Conservation (phyloP, 148 eudicot genomes). For the Chenopodium formosanum region DNA sequence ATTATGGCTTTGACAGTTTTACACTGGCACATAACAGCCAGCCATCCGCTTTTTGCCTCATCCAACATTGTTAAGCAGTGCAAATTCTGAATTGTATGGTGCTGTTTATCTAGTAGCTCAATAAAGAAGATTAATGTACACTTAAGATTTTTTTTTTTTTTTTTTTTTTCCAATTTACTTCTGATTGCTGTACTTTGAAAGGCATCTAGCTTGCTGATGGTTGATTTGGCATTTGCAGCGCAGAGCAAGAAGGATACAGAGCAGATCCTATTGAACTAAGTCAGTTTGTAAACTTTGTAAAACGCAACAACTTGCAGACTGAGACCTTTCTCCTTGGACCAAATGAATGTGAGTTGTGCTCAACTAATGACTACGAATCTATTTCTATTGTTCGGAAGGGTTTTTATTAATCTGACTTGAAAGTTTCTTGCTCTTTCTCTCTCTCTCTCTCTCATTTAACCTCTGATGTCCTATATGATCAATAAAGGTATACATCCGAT, state of each 20-base stretch:
- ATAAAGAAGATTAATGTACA: background rate
- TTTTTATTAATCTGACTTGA: background rate
- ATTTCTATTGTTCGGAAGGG: background rate
- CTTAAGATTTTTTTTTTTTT: too few species aligned
- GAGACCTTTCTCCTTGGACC: constrained; percentile 75
- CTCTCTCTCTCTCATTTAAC: background rate
- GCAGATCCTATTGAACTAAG: constrained; percentile 70
- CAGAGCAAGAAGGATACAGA: constrained; percentile 78
- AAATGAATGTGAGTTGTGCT: constrained; percentile 72
- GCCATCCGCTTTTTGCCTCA: background rate
- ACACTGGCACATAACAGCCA: background rate
- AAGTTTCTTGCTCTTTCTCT: background rate
- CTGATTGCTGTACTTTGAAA: background rate
- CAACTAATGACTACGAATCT: background rate
- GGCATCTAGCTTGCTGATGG: background rate
- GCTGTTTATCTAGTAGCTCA: background rate
- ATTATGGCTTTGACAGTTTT: background rate
- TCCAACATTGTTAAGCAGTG: background rate
- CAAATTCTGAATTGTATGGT: background rate
- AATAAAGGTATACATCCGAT: background rate
- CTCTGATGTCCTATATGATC: background rate
- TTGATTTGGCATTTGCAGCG: constrained; percentile 49
- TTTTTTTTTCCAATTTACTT: background rate
- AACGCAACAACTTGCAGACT: constrained; percentile 60
- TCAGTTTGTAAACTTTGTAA: constrained; percentile 65